Percentiles rank a stretch among this genome's conserved stretches.
Evolutionary conservation across 306 rosid genomes (phyloP).

Genomic region (Sechiopsis laciniata): DNA sequence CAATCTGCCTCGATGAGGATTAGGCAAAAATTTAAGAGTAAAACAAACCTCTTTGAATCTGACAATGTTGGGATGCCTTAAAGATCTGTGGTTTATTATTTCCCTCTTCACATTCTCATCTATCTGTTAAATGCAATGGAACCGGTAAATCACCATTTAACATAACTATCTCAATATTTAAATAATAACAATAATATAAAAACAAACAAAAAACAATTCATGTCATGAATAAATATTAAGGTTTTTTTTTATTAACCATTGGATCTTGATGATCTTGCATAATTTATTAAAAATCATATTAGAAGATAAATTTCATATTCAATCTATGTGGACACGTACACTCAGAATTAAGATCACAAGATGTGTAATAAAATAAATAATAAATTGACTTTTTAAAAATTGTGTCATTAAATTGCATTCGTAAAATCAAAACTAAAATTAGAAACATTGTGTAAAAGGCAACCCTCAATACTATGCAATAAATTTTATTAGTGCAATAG

Average conservation of each 20-base stretch:
- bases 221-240: background rate
- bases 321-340: too few species aligned
- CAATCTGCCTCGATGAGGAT: slow-evolving; percentile 21
- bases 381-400: too few species aligned
- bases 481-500: background rate
- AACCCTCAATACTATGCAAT: background rate
- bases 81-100: slow-evolving; percentile 86
- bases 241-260: background rate
- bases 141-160: slow-evolving; percentile 12
- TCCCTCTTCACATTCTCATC: slow-evolving; percentile 97
- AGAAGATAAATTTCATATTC: background rate
- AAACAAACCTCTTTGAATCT: slow-evolving; percentile 81
- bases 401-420: background rate
- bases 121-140: slow-evolving; percentile 48
- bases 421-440: background rate
- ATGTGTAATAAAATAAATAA: too few species aligned
- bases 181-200: too few species aligned
- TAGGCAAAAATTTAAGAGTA: slow-evolving; percentile 11
- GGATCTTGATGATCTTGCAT: background rate
- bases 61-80: slow-evolving; percentile 94
- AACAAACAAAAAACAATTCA: background rate
- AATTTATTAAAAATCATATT: background rate
- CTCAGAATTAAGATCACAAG: too few species aligned
- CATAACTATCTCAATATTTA: background rate
- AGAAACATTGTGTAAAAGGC: background rate